Percentiles rank a stretch among this genome's conserved stretches.
These are phyloP conservation scores for Amorphotheca resinae DNA, from an alignment of 495 filamentous ascomycete genomes.

Conservation along the genomic window DNA sequence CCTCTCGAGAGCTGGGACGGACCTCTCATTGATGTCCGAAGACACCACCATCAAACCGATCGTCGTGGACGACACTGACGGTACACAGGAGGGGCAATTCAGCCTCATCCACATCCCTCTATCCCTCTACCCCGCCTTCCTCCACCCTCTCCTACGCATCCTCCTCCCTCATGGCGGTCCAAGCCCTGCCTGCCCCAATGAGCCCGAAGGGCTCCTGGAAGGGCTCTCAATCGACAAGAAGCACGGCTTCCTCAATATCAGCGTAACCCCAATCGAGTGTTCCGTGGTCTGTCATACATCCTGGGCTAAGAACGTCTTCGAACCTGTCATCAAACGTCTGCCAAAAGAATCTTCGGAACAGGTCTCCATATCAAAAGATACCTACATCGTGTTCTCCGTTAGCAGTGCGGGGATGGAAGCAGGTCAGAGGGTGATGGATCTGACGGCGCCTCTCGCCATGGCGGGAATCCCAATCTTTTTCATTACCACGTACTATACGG, in stretches of 20 bases:
- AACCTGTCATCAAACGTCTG: slow-evolving; percentile 47
- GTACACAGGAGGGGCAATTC: slow-evolving; percentile 67
- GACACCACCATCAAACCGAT: slow-evolving; percentile 12
- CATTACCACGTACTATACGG: slow-evolving; percentile 94
- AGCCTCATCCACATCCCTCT: slow-evolving; percentile 87
- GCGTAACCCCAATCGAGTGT: slow-evolving; percentile 84
- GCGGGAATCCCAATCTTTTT: slow-evolving; percentile 96
- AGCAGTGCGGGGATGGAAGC: slow-evolving; percentile 81
- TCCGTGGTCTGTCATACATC: slow-evolving; percentile 75
- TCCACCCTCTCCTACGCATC: slow-evolving; percentile 75
- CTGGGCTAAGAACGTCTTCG: slow-evolving; percentile 61
- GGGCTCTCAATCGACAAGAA: slow-evolving; percentile 33
- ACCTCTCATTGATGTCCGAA: slow-evolving; percentile 8
- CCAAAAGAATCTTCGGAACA: slow-evolving; percentile 34
- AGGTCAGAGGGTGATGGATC: slow-evolving; percentile 82
- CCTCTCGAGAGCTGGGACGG: slow-evolving; percentile 12
- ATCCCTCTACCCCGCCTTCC: slow-evolving; percentile 63
- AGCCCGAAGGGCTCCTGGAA: slow-evolving; percentile 27
- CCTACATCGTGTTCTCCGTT: slow-evolving; percentile 80
- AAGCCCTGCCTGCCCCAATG: slow-evolving; percentile 21
- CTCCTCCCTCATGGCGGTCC: slow-evolving; percentile 38
- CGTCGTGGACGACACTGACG: slow-evolving; percentile 11
- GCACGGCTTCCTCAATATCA: slow-evolving; percentile 85
- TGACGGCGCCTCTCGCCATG: slow-evolving; percentile 82
- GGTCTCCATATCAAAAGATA: slow-evolving; percentile 66